Base-by-base conservation (phyloP, 2,329 filamentous ascomycete species). In the Aspergillus bombycis region DNA sequence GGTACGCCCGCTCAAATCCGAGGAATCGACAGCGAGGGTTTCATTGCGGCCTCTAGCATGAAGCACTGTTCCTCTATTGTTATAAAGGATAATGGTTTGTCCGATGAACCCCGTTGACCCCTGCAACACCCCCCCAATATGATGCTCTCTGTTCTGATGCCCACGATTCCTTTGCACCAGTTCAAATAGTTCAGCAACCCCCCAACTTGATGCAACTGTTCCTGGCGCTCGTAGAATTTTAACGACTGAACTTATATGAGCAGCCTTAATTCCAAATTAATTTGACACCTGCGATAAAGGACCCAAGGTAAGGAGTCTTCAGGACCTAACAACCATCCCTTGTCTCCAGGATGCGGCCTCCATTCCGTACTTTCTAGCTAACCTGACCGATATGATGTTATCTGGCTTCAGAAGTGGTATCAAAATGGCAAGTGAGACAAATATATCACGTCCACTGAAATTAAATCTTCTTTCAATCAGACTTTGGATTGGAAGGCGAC, bases 401-500 rank as follows among this genome's bases (percentile, higher is more conserved):
- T 26, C 26, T 4, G 26, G 26, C 26, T 26, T 26, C 26, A 26
- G 26, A 26, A 26, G n/a, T 2, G 26, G 45, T 3, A n/a, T 26
- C n/a, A 5, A 26, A 48, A 48, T 48, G 45, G 45, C 45, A 48
- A 48, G 26, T 7, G 45, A 48, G 45, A 23, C n/a, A 48, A 48
- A 48, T 48, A 48, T 48, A n/a, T 48, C 11, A 23, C 45, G 26
- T 26, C 45, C 14, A 26, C 4, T 7, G n/a, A 48, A 48, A 48
- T 48, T 16, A n/a, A 21, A n/a, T 48, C 45, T 21, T 48, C 45
- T 48, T 48, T 48, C 45, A 48, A 26, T 48, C 45, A 48, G 12
- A 48, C 45, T 48, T 48, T 48, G 45, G 45, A 48, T 48, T 48
- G 45, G 45, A 48, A 48, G 26, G 45, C 45, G 45, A 48, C 16